Evolutionary conservation across 805 yeast genomes (phyloP).

Genomic region (Tetrapisispora pingtungensis): DNA sequence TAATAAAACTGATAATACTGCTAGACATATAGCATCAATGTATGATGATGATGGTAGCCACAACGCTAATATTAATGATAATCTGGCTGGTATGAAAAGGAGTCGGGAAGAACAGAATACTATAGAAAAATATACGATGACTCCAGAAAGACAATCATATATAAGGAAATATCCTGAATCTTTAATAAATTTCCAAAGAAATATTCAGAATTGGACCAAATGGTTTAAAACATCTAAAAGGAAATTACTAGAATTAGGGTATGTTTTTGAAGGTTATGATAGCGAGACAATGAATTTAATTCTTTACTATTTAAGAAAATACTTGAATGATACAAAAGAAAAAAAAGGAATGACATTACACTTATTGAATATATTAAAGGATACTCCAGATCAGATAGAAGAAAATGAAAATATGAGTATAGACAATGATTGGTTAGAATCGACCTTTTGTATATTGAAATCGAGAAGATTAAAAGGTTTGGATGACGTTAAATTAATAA

Average conservation of each 20-base stretch:
- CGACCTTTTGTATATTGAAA: slow-evolving; percentile 7
- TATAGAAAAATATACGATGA: background rate
- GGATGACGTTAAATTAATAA: slow-evolving; percentile 11
- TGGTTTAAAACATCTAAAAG: slow-evolving; percentile 11
- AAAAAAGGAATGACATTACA: slow-evolving; percentile 10
- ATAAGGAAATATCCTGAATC: background rate
- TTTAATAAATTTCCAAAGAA: slow-evolving; percentile 1
- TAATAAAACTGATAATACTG: background rate
- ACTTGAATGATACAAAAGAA: slow-evolving; percentile 6
- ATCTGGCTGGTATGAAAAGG: too few species aligned
- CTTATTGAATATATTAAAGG: slow-evolving; percentile 11
- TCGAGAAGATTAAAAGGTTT: slow-evolving; percentile 9
- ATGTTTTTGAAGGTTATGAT: slow-evolving; percentile 12
- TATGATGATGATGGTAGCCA: slow-evolving; percentile 24
- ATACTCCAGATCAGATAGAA: slow-evolving; percentile 2
- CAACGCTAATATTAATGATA: too few species aligned
- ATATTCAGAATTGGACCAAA: slow-evolving; percentile 5
- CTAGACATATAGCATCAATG: slow-evolving; percentile 13
- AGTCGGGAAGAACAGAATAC: background rate
- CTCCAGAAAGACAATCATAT: background rate
- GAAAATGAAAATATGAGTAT: slow-evolving; percentile 11
- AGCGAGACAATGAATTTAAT: slow-evolving; percentile 14
- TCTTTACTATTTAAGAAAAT: slow-evolving; percentile 12
- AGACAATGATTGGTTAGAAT: slow-evolving; percentile 19
- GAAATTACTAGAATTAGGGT: slow-evolving; percentile 4